A percentile compares a stretch with the other conserved stretches of the same genome.
Evolutionary conservation across 2,329 filamentous ascomycete species (phyloP).

Genomic region (Colletotrichum musae): DNA sequence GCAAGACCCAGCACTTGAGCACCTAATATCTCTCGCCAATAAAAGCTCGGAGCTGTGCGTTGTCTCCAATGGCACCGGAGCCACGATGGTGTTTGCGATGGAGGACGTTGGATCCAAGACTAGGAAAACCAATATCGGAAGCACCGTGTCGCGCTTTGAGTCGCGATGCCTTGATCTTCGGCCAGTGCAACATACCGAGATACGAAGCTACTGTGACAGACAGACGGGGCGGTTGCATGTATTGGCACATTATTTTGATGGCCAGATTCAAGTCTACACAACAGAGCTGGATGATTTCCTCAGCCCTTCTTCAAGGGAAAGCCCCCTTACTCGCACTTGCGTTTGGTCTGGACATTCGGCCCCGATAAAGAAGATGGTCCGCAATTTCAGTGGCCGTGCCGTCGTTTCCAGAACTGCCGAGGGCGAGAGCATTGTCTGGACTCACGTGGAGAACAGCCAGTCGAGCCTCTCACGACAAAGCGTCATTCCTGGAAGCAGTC

Average conservation of each 20-base stretch:
- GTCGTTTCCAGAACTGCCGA: slow-evolving; percentile 85
- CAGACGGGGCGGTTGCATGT: slow-evolving; percentile 77
- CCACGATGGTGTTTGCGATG: slow-evolving; percentile 93
- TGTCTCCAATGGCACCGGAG: slow-evolving; percentile 84
- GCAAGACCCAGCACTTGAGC: slow-evolving; percentile 79
- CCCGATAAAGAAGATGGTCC: slow-evolving; percentile 86
- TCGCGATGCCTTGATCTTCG: slow-evolving; percentile 65
- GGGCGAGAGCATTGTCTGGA: slow-evolving; percentile 89
- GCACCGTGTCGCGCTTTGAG: slow-evolving; percentile 87
- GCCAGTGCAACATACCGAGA: slow-evolving; percentile 70
- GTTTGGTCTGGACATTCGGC: slow-evolving; percentile 89
- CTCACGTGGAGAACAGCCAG: slow-evolving; percentile 69
- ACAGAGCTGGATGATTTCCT: slow-evolving; percentile 85
- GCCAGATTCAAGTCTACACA: slow-evolving; percentile 85
- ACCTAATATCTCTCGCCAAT: slow-evolving; percentile 88
- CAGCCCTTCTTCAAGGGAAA: slow-evolving; percentile 75
- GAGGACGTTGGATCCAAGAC: slow-evolving; percentile 85
- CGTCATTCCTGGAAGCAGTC: slow-evolving; percentile 74
- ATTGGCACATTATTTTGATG: slow-evolving; percentile 87
- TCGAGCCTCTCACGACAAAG: slow-evolving; percentile 76
- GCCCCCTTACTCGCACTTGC: slow-evolving; percentile 73
- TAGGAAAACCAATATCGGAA: slow-evolving; percentile 78
- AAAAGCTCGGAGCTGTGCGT: slow-evolving; percentile 90
- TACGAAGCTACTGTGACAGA: slow-evolving; percentile 80
- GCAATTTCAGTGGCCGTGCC: slow-evolving; percentile 85